Percentiles rank a stretch among this genome's conserved stretches.
Conservation (phyloP, 495 filamentous ascomycete species). For the Daldinia childiae region DNA sequence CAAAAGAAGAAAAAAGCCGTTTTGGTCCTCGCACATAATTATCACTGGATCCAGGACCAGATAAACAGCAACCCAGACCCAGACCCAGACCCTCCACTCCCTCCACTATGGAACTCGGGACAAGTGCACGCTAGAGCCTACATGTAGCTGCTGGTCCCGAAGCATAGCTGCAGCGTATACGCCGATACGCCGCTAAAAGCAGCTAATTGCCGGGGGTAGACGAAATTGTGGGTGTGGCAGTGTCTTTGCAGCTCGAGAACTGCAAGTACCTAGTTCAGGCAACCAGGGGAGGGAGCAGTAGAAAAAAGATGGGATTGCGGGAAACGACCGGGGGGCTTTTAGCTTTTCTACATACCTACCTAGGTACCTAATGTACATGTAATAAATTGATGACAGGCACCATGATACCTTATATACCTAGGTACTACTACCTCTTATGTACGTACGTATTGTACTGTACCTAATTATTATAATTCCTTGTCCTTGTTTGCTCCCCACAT, state of each 20-base stretch:
- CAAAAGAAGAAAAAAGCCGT: conserved; percentile 9
- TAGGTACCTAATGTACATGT: no score
- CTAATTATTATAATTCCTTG: conserved; percentile 12
- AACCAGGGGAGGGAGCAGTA: background rate
- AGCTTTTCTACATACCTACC: conserved; percentile 2
- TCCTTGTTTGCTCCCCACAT: conserved; percentile 36
- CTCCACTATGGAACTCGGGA: conserved; percentile 41
- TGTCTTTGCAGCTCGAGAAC: conserved; percentile 30
- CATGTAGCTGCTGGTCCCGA: background rate
- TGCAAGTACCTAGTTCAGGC: conserved; percentile 4
- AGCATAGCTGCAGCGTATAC: conserved; percentile 27
- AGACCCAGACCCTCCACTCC: conserved; percentile 22
- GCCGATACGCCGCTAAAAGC: conserved; percentile 33
- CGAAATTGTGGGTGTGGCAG: conserved; percentile 41
- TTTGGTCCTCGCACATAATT: conserved; percentile 35
- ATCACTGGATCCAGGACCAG: conserved; percentile 32
- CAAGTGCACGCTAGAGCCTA: conserved; percentile 33
- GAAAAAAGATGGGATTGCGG: conserved; percentile 31
- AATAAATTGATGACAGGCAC: conserved; percentile 41
- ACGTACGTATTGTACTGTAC: conserved; percentile 20
- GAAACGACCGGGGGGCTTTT: conserved; percentile 26
- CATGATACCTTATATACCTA: conserved; percentile 5
- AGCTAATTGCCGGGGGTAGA: conserved; percentile 42
- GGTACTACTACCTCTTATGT: background rate
- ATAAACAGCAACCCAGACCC: conserved; percentile 33